Percentiles rank a stretch among this genome's conserved stretches.
phyloP scores from a whole-genome alignment of 1,284 basidiomycete species.

The Amylostereum chailletii region DNA sequence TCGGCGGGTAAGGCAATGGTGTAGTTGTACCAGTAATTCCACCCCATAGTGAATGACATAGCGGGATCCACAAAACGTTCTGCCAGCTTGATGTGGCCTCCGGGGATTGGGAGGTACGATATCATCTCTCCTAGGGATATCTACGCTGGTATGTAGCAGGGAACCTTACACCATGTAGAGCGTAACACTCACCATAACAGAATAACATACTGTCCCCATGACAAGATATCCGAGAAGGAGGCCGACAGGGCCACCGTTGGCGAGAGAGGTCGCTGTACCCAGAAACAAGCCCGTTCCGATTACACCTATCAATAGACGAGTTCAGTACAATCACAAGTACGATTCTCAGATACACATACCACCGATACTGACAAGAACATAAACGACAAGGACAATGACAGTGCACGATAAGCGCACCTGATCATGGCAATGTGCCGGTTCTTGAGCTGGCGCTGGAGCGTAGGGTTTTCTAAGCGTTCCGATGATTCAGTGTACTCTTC shows the following conservation, averaged over 20 bases:
- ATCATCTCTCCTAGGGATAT: constrained; percentile 29
- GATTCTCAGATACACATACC: constrained; percentile 13
- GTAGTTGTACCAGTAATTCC: constrained; percentile 80
- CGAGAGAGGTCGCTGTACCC: constrained; percentile 49
- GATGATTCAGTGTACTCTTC: background rate
- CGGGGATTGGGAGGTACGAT: constrained; percentile 32
- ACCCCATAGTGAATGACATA: constrained; percentile 55
- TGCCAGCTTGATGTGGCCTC: constrained; percentile 74
- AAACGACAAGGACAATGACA: background rate
- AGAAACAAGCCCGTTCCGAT: constrained; percentile 70
- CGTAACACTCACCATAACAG: constrained; percentile 29
- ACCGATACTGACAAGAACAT: constrained; percentile 21
- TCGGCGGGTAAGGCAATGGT: constrained; percentile 68
- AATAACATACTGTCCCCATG: constrained; percentile 57
- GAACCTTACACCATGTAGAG: background rate
- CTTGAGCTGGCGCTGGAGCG: constrained; percentile 50
- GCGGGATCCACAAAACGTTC: constrained; percentile 76
- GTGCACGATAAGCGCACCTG: constrained; percentile 29
- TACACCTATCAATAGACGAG: constrained; percentile 43
- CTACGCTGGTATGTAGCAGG: constrained; percentile 15
- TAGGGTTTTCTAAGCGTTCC: background rate
- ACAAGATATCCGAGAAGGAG: constrained; percentile 53
- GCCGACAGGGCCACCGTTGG: constrained; percentile 49
- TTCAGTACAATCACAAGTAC: background rate
- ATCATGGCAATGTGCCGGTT: constrained; percentile 67